phyloP scores from a whole-genome alignment of 192 early-diverging fungal species.

The Diversispora eburnea region DNA sequence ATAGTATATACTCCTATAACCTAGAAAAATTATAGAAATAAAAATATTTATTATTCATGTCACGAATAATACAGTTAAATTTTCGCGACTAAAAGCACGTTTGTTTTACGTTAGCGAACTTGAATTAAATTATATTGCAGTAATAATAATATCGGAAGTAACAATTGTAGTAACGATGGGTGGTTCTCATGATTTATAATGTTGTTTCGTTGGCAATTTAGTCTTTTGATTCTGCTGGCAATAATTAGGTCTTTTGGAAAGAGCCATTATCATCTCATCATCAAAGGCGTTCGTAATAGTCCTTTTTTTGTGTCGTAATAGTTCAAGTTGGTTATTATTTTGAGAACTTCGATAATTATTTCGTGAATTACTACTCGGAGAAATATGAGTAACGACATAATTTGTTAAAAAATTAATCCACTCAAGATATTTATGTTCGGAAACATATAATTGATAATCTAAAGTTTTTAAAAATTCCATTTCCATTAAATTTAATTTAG shows the following conservation, averaged over 20 bases:
- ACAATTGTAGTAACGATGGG: too few species aligned
- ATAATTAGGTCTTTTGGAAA: slow-evolving; percentile 10
- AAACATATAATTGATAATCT: slow-evolving; percentile 69
- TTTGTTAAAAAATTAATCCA: slow-evolving; percentile 46
- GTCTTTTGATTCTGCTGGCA: not conserved
- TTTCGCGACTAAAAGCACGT: too few species aligned
- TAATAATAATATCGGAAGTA: too few species aligned
- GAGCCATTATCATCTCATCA: slow-evolving; percentile 12
- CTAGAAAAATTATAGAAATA: too few species aligned
- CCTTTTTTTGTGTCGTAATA: slow-evolving; percentile 5
- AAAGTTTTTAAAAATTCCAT: slow-evolving; percentile 80
- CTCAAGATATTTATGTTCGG: slow-evolving; percentile 61
- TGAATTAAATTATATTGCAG: too few species aligned
- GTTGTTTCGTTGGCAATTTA: too few species aligned
- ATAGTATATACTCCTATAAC: too few species aligned
- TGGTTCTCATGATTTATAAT: too few species aligned
- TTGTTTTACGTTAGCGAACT: too few species aligned
- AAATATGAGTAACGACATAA: too few species aligned
- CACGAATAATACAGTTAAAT: too few species aligned
- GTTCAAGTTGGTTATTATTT: not conserved
- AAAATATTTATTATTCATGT: too few species aligned
- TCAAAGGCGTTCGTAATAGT: slow-evolving; percentile 20
- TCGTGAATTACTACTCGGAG: not conserved
- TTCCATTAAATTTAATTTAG: slow-evolving; percentile 83
- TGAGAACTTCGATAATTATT: not conserved